Evolutionary conservation across 768 basidiomycete genomes (phyloP).

Genomic region (Naganishia onofrii): DNA sequence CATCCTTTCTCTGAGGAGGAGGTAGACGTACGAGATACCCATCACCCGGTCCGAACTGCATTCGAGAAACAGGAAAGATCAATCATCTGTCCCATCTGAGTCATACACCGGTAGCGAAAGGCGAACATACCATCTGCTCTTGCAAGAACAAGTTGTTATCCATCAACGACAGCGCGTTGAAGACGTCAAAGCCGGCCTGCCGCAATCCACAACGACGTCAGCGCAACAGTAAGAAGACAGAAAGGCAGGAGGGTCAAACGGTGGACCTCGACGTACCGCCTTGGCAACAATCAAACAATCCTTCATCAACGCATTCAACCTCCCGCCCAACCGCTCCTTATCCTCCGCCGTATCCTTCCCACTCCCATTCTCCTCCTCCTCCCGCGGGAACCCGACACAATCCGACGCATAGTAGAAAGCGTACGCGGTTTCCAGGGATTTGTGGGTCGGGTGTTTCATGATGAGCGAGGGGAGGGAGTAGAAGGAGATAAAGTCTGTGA

Average conservation of each 20-base stretch:
- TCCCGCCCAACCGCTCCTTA: constrained; percentile 64
- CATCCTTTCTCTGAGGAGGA: neutral
- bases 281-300: constrained; percentile 81
- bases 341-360: constrained; percentile 60
- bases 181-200: constrained; percentile 84
- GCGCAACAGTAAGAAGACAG: neutral
- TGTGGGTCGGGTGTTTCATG: constrained; percentile 70
- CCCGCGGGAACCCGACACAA: constrained; percentile 56
- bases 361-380: constrained; percentile 52
- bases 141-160: constrained; percentile 80
- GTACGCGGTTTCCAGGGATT: constrained; percentile 84
- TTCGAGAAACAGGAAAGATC: neutral
- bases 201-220: no score
- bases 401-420: constrained; percentile 92
- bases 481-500: constrained; percentile 96
- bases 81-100: no score
- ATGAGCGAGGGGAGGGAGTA: constrained; percentile 94
- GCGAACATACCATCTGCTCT: constrained; percentile 68
- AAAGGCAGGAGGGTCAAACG: neutral
- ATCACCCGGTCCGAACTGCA: constrained; percentile 86
- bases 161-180: constrained; percentile 92
- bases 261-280: constrained; percentile 58
- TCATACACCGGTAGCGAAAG: no score
- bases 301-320: constrained; percentile 68
- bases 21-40: constrained; percentile 73